Percentiles rank a stretch among this genome's conserved stretches.
These are phyloP conservation scores for Scedosporium dehoogii DNA, from an alignment of 2,329 filamentous ascomycete genomes.

Conservation along the genomic window DNA sequence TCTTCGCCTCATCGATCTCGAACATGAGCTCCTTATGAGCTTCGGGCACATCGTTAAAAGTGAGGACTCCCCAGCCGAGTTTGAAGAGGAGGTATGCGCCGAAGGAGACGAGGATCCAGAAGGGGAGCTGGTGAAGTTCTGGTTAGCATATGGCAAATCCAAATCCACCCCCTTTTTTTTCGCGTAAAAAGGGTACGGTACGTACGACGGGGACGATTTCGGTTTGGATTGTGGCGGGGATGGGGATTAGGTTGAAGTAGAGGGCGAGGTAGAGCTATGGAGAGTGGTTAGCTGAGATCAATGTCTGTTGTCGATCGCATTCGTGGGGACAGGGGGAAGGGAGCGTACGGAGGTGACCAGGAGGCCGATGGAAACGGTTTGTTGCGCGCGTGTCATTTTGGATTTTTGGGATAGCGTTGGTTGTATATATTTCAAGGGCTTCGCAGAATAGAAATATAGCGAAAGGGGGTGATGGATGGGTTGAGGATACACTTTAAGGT, in stretches of 20 bases:
- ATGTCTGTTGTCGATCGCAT: neutral
- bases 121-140: slow-evolving; percentile 56
- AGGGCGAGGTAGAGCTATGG: slow-evolving; percentile 82
- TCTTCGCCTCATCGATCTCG: slow-evolving; percentile 70
- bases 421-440: neutral
- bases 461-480: too few relatives aligned
- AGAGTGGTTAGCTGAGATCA: slow-evolving; percentile 11
- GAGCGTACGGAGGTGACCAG: slow-evolving; percentile 72
- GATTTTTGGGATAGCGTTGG: neutral
- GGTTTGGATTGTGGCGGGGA: slow-evolving; percentile 67
- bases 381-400: slow-evolving; percentile 87
- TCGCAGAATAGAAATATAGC: neutral
- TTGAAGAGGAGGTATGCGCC: slow-evolving; percentile 87
- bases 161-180: slow-evolving; percentile 2
- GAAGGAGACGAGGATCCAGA: slow-evolving; percentile 86
- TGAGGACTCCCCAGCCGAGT: slow-evolving; percentile 85
- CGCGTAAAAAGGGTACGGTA: slow-evolving; percentile 12
- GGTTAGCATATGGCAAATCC: neutral
- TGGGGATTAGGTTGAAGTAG: slow-evolving; percentile 72
- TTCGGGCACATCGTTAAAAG: slow-evolving; percentile 90
- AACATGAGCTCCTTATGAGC: slow-evolving; percentile 76
- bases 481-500: too few relatives aligned
- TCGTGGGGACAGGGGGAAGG: neutral
- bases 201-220: slow-evolving; percentile 85
- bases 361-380: slow-evolving; percentile 75